Evolutionary conservation across 768 basidiomycete species (phyloP).

Genomic region (Daedaleopsis sinensis): DNA sequence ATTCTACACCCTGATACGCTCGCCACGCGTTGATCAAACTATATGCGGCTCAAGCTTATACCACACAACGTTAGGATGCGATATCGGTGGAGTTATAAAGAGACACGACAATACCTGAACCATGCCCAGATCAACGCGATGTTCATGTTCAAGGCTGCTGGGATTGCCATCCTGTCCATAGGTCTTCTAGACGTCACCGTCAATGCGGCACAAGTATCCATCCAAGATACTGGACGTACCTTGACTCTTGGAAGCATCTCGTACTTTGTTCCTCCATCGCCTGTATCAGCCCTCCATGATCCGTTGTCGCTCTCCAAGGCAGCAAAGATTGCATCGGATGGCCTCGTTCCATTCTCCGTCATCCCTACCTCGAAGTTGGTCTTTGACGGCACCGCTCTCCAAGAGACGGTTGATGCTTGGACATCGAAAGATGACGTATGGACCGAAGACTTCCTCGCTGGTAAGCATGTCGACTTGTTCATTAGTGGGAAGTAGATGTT

Average conservation of each 20-base stretch:
- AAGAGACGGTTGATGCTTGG: constrained; percentile 17
- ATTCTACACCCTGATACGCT: background rate
- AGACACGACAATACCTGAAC: background rate
- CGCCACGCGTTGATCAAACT: background rate
- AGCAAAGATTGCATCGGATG: constrained; percentile 2
- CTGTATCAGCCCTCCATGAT: constrained; percentile 19
- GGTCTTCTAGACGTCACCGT: background rate
- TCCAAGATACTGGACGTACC: constrained; percentile 22
- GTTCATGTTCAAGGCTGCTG: background rate
- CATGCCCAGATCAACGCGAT: background rate
- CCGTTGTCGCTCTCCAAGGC: background rate
- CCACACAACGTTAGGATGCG: no score
- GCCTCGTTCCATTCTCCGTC: constrained; percentile 31
- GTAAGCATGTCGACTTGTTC: constrained; percentile 3
- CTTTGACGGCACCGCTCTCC: constrained; percentile 22
- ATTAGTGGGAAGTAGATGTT: background rate
- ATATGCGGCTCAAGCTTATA: background rate
- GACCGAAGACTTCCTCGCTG: constrained; percentile 26
- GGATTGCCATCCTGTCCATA: background rate
- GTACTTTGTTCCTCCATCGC: constrained; percentile 22
- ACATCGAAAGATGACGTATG: constrained; percentile 29
- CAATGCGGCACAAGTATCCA: constrained; percentile 1
- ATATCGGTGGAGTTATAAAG: background rate
- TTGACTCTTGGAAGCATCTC: constrained; percentile 19
- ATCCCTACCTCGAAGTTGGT: constrained; percentile 17